Evolutionary conservation across 2,329 filamentous ascomycete species (phyloP).

Genomic region (Thelonectria olida): DNA sequence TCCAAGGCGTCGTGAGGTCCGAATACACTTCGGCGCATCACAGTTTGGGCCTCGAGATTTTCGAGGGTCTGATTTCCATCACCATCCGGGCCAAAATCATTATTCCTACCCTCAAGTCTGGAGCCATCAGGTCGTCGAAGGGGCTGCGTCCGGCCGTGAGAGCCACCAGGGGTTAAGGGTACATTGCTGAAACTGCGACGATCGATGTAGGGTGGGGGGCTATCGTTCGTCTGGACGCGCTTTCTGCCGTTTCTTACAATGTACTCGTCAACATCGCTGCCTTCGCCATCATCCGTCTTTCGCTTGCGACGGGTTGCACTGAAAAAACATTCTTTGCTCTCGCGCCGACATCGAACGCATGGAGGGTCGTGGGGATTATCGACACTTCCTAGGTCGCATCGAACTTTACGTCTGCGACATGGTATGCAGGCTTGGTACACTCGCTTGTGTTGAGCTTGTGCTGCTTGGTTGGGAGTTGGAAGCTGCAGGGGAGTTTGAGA

Average conservation of each 20-base stretch:
- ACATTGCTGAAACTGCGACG: conserved; percentile 59
- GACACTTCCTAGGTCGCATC: conserved; percentile 75
- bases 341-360: conserved; percentile 90
- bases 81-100: conserved; percentile 54
- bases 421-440: conserved; percentile 73
- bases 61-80: conserved; percentile 70
- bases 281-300: conserved; percentile 72
- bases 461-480: conserved; percentile 26
- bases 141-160: conserved; percentile 71
- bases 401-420: conserved; percentile 69
- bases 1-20: conserved; percentile 93
- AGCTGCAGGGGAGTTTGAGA: conserved; percentile 30
- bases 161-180: conserved; percentile 72
- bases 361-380: conserved; percentile 95
- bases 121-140: conserved; percentile 67
- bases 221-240: conserved; percentile 61
- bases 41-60: conserved; percentile 70
- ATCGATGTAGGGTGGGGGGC: conserved; percentile 55
- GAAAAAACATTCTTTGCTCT: conserved; percentile 98
- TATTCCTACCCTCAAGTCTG: conserved; percentile 42
- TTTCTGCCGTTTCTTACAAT: conserved; percentile 79
- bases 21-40: conserved; percentile 79
- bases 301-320: conserved; percentile 93
- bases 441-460: conserved; percentile 62
- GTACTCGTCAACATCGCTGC: conserved; percentile 69